Evolutionary conservation across 1,284 basidiomycete species (phyloP), one percentile per base, ranked within the genome.

Genomic region (Ganoderma lucidum): DNA sequence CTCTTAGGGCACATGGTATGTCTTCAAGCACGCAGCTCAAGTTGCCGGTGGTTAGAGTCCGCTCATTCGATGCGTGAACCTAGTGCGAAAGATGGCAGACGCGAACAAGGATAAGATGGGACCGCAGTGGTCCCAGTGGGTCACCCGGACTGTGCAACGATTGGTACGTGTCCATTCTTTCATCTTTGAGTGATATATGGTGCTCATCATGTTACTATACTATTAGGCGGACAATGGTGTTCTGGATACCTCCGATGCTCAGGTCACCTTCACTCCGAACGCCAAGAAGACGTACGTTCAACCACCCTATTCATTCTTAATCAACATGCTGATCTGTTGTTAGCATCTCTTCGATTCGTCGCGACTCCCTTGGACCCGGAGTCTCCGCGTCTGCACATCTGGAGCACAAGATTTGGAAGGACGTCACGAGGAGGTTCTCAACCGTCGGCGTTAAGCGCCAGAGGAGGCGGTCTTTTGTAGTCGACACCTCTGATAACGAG

Each of bases 41-140:
- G 19, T 55, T 10, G 6, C 19, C 37, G 23, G 48, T 56, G 12
- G 59, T 42, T 62, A 63, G 55, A 39, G 17, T n/a, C 58, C 39
- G 28, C 58, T 48, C 14, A 56, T 51, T 19, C n/a, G 60, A 15
- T 30, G 23, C 28, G 1, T 10, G 41, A 28, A 62, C 53, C n/a
- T 53, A 87, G 86, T 87, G 17, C 83, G 81, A 68, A 87, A 83
- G 75, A 84, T 78, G 64, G 86, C 86, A 2, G 75, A 82, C 44
- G 79, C 78, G n/a, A 81, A 80, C 56, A 80, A 83, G 65, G 86
- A 86, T 63, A 83, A 80, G 64, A 78, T 88, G 19, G 86, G 86
- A 4, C 84, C 84, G 3, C 79, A 83, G 58, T 88, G 86, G 86
- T 77, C 81, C n/a, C 82, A 77, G 32, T 86, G 83, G 82, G 83